These are phyloP conservation scores for Wallacemonas sp. DNA, from an alignment of 208 protist genomes.

Conservation along the genomic window DNA sequence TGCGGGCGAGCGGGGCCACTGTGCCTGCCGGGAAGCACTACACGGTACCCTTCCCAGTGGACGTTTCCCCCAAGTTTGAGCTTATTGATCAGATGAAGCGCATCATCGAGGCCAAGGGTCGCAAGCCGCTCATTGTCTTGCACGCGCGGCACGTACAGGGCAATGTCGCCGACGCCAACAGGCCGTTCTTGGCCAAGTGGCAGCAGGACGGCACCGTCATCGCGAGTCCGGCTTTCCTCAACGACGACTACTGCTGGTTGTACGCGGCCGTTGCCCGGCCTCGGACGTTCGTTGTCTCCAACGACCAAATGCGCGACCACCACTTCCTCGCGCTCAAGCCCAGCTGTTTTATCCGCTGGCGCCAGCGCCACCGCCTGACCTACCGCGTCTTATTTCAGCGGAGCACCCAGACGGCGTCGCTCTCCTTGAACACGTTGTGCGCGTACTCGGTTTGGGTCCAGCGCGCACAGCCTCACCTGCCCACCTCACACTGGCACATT, in stretches of 20 bases:
- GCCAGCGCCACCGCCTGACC: conserved; percentile 80
- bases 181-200: conserved; percentile 47
- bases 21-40: conserved; percentile 43
- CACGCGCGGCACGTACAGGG: conserved; percentile 61
- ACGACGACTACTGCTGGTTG: conserved; percentile 89
- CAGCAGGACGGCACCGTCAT: conserved; percentile 34
- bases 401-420: conserved; percentile 24
- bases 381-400: conserved; percentile 66
- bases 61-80: conserved; percentile 83
- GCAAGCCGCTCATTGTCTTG: conserved; percentile 70
- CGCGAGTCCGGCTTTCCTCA: conserved; percentile 77
- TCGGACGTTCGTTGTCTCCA: conserved; percentile 64
- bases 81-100: conserved; percentile 74
- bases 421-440: conserved; percentile 42
- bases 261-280: conserved; percentile 59
- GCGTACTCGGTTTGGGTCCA: conserved; percentile 85
- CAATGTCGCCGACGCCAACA: conserved; percentile 32
- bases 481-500: conserved; percentile 68
- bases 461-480: conserved; percentile 23
- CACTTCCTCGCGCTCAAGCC: conserved; percentile 78
- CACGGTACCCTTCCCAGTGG: conserved; percentile 75
- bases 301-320: conserved; percentile 89
- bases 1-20: conserved; percentile 37
- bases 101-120: conserved; percentile 31
- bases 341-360: conserved; percentile 82